Conservation (phyloP, 495 filamentous ascomycete genomes). For the Coniosporium apollinis region DNA sequence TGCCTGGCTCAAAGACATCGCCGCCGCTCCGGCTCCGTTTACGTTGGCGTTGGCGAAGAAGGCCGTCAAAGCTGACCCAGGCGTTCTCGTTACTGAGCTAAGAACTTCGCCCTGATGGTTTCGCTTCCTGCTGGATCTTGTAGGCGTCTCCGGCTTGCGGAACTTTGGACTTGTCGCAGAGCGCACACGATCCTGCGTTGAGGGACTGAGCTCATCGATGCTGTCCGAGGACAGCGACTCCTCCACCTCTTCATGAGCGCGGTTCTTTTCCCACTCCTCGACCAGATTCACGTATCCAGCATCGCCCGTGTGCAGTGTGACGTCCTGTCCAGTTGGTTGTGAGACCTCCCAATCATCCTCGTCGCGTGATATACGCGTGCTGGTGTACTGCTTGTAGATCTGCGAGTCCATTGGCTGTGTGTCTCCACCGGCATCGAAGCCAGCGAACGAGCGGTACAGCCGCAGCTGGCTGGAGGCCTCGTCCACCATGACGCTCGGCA, state of each 20-base stretch:
- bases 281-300: constrained; percentile 12
- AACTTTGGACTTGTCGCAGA: constrained; percentile 8
- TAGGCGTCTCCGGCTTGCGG: constrained; percentile 20
- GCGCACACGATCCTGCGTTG: constrained; percentile 2
- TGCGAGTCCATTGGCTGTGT: constrained; percentile 25
- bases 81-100: constrained; percentile 19
- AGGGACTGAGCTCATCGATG: constrained; percentile 2
- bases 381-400: constrained; percentile 20
- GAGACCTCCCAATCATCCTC: not conserved
- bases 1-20: constrained; percentile 23
- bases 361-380: not conserved
- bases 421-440: constrained; percentile 20
- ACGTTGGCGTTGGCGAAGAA: constrained; percentile 19
- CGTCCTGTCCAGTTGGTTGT: not conserved
- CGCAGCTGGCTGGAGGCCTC: too few relatives aligned
- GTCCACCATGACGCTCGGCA: too few relatives aligned
- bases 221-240: not conserved
- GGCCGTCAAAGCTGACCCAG: constrained; percentile 13
- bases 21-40: constrained; percentile 3
- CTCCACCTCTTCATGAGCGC: not conserved
- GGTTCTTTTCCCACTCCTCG: not conserved
- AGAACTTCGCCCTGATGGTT: constrained; percentile 18
- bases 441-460: too few relatives aligned
- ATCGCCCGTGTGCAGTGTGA: constrained; percentile 10
- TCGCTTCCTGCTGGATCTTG: constrained; percentile 20